Conservation (phyloP, 2,329 filamentous ascomycete species). For the Calonectria pseudoturangicola region DNA sequence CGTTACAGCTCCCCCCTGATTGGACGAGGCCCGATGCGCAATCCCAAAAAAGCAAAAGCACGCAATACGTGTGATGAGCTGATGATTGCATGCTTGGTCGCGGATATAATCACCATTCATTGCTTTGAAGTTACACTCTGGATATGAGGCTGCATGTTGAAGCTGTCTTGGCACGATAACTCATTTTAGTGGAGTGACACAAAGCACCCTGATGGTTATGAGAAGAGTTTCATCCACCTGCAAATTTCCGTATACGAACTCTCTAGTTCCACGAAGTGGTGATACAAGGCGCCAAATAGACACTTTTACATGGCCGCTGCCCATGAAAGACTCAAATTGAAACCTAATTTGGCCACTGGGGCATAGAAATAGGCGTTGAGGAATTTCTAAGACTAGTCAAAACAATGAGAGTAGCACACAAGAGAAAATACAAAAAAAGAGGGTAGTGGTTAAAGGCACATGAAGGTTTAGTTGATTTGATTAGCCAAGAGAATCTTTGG, state of each 20-base stretch:
- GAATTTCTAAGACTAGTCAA: no score
- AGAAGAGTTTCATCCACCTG: constrained; percentile 3
- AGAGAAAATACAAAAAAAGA: no score
- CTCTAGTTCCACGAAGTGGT: neutral
- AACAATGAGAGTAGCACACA: no score
- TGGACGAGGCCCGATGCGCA: neutral
- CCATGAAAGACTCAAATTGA: no score
- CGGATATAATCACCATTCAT: neutral
- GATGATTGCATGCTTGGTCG: constrained; percentile 6
- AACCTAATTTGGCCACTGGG: no score
- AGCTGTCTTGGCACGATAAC: neutral
- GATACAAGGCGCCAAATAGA: no score
- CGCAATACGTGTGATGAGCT: neutral
- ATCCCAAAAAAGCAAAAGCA: constrained; percentile 25
- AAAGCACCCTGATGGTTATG: constrained; percentile 3
- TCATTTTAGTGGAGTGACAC: constrained; percentile 4
- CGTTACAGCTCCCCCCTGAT: neutral
- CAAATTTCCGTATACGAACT: constrained; percentile 18
- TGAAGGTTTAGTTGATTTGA: no score
- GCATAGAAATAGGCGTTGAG: no score
- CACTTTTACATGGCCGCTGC: no score
- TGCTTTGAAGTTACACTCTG: no score
- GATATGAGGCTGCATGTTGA: neutral
- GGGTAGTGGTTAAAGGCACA: no score
- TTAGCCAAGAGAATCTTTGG: no score